Base-by-base conservation (phyloP, 2,329 filamentous ascomycete genomes). In the Neoscytalidium dimidiatum region DNA sequence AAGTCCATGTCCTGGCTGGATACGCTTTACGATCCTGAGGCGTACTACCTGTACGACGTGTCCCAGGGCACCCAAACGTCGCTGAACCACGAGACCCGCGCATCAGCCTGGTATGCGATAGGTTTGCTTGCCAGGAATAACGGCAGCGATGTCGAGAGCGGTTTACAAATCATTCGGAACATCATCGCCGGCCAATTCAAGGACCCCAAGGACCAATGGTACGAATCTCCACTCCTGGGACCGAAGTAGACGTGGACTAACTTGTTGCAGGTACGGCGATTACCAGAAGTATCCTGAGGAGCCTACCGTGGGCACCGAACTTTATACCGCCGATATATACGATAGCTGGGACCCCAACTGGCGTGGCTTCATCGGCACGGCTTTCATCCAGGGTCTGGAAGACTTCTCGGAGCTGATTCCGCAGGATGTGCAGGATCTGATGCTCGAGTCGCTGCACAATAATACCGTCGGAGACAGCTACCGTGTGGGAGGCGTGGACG, bases 321-420 rank as follows among this genome's bases (percentile, higher is more conserved):
- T 77, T 17, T 89, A 89, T 67, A 79, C 80, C 1, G 72, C 80
- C 0, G 70, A 73, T 3, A 85, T 85, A 35, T 87, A 88, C 70
- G 80, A 82, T 64, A 81, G 82, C 0, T 89, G 85, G 84, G 87
- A 89, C 68, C 86, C 86, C 1, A 89, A 89, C 67, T 89, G 86
- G 86, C 79, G 87, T 57, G 86, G 86, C 0, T 89, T 89, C 64
- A 80, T 89, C 35, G 85, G 85, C 13, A 87, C 85, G 0, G 82
- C 85, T 0, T 80, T 89, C 14, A 82, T 89, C 28, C 76, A 88
- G 44, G 83, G 83, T 28, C 77, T 87, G 23, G 86, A 89, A 70
- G 86, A 89, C 67, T 89, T 85, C 62, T 72, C 79, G 0, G 71
- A 83, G 64, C 76, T 88, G 1, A 71, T 85, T 6, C 75, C 78